Conservation (phyloP, 78 protist genomes). For the slime mould (Dictyostelium discoideum) region dicty_2.7 NC_007089.4:1792501-1793000, state of each 20-base stretch:
- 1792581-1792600: not conserved
- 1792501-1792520: too few relatives aligned
- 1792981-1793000: not conserved
- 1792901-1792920: not conserved
- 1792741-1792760: not conserved
- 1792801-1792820: too few relatives aligned
- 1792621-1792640: constrained; percentile 3
- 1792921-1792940: not conserved
- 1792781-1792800: not conserved
- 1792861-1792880: not conserved
- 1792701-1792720: not conserved
- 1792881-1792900: not conserved
- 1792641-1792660: not conserved
- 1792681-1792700: not conserved
- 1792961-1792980: not conserved
- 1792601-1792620: not conserved
- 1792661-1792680: not conserved
- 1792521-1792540: not conserved
- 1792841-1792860: too few relatives aligned
- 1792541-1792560: not conserved
- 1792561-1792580: not conserved
- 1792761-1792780: not conserved
- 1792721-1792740: not conserved
- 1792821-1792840: not conserved
- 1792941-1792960: not conserved